Conservation (phyloP, 2,329 filamentous ascomycete species). For the Apiospora kogelbergensis region DNA sequence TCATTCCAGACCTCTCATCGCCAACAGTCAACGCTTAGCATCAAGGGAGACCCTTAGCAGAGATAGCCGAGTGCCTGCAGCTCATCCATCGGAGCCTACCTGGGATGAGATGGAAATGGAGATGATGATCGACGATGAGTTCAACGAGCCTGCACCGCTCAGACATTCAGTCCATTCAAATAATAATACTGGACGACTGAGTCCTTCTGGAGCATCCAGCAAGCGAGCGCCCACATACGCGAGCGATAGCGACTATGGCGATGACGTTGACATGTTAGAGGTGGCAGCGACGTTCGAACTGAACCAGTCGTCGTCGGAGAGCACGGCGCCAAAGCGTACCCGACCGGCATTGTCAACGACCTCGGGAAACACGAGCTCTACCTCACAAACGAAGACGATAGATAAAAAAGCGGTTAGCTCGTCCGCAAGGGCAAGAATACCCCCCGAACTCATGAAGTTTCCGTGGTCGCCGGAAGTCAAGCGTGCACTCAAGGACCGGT, state of each 20-base stretch:
- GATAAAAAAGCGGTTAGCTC: slow-evolving; percentile 33
- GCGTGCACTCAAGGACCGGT: slow-evolving; percentile 75
- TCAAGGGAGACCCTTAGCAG: not conserved
- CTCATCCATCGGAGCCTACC: slow-evolving; percentile 12
- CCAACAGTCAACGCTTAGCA: not conserved
- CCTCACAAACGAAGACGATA: slow-evolving; percentile 31
- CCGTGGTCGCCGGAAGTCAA: slow-evolving; percentile 88
- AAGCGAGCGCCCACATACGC: slow-evolving; percentile 8
- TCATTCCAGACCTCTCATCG: not conserved
- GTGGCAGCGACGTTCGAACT: slow-evolving; percentile 51
- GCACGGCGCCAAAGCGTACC: slow-evolving; percentile 18
- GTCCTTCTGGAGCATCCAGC: not conserved
- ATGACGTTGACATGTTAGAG: slow-evolving; percentile 53
- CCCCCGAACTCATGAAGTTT: slow-evolving; percentile 59
- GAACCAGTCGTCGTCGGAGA: slow-evolving; percentile 35
- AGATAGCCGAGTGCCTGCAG: not conserved
- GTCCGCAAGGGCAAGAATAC: slow-evolving; percentile 37
- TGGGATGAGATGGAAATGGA: slow-evolving; percentile 7
- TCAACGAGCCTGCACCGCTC: not conserved
- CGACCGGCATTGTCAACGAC: slow-evolving; percentile 46
- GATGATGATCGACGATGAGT: not conserved
- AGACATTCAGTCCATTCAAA: not conserved
- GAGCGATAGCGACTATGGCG: slow-evolving; percentile 45
- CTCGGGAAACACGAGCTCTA: slow-evolving; percentile 44
- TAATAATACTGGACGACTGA: not conserved